Evolutionary conservation across 768 basidiomycete species (phyloP), one percentile per base, ranked within the genome.

Genomic region (Punctularia strigosozonata): DNA sequence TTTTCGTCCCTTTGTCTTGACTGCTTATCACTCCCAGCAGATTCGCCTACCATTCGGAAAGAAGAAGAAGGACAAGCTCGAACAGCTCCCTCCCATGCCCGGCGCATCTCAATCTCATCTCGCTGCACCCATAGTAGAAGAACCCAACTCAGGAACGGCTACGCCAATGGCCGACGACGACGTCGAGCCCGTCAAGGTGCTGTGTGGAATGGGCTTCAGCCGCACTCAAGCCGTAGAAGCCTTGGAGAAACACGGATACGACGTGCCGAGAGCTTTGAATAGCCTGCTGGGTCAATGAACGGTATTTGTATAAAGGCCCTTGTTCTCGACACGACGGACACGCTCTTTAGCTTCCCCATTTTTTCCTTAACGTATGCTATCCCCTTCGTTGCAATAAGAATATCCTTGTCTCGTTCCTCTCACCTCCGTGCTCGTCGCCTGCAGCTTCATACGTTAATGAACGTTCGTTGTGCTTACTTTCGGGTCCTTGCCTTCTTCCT

Each of bases 141-240:
- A 73, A 45, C 55, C 61, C 1, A n/a, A n/a, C n/a, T 44, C 53
- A 22, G 52, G 66, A 26, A 56, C 50, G 4, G 44, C 48, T 7
- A 71, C 77, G 2, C 74, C 80, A 1, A 69, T 70, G 10, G 64
- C 66, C 10, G 78, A 77, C 21, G 83, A 83, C 45, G 84, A 90
- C 42, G 75, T 78, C 10, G 77, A 79, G 44, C 63, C 78, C 2
- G 82, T 91, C 17, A 84, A 78, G 51, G 78, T 83, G 52, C 63
- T 98, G 28, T 77, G 77, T 34, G 72, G 70, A 15, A 95, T 97
- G 91, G 94, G 94, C 19, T 97, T 98, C 65, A 79, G 72, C 44
- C 73, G 92, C 30, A 57, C 64, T 13, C 79, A 91, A 54, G 86
- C 88, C 0, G 73, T 97, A 5, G 70, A 69, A 10, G 89, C 92